A percentile compares a stretch with the other conserved stretches of the same genome.
These are phyloP conservation scores for Raddia distichophylla DNA, from an alignment of 176 grass and related monocot species.

Conservation along the genomic window DNA sequence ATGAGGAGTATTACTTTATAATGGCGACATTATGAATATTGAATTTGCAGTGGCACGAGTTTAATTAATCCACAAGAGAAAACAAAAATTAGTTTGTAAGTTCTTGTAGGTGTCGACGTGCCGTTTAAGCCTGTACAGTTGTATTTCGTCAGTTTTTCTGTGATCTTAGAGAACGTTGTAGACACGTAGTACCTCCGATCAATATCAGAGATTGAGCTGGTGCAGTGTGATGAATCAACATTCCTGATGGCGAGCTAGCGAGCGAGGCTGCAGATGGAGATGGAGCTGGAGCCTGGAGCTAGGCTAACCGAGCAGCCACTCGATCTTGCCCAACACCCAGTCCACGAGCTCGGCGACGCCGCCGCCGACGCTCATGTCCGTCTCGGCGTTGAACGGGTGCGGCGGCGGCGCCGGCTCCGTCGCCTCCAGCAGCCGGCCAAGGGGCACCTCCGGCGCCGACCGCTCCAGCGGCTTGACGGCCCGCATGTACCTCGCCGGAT, in stretches of 20 bases:
- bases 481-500: slow-evolving; percentile 54
- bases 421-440: slow-evolving; percentile 54
- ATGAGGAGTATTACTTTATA: no score
- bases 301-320: slow-evolving; percentile 18
- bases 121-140: no score
- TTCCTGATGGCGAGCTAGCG: not conserved
- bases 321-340: slow-evolving; percentile 35
- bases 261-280: not conserved
- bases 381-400: slow-evolving; percentile 59
- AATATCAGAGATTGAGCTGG: no score
- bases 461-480: slow-evolving; percentile 57
- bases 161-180: no score
- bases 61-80: no score
- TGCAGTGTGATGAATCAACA: not conserved
- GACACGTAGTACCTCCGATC: no score
- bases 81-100: no score
- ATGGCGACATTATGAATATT: no score
- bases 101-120: no score
- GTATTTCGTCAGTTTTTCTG: no score
- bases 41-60: no score
- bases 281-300: not conserved
- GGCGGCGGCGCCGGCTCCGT: slow-evolving; percentile 53
- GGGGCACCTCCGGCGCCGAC: slow-evolving; percentile 46
- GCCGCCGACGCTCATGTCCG: slow-evolving; percentile 74
- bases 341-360: slow-evolving; percentile 40